Conservation (phyloP, 176 grass and related monocot genomes). For the Pontederia crassipes region DNA sequence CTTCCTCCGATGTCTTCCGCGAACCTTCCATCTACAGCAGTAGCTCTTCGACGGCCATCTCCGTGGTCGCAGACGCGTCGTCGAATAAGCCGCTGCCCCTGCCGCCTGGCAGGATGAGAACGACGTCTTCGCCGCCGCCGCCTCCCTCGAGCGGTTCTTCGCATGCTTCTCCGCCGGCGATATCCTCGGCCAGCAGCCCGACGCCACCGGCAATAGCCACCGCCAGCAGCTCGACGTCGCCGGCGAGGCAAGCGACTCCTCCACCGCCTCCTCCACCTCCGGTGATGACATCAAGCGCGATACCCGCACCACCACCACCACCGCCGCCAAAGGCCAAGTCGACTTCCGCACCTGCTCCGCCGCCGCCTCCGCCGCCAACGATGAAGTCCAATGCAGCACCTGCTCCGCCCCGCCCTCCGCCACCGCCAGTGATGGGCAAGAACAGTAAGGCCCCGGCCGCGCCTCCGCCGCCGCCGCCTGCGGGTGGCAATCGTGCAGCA, state of each 20-base stretch:
- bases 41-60: slow-evolving; percentile 10
- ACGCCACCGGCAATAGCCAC: neutral
- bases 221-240: neutral
- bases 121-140: neutral
- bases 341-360: neutral
- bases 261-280: neutral
- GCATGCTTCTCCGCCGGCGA: too few species aligned
- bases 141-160: neutral
- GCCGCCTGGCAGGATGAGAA: neutral
- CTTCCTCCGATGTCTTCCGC: slow-evolving; percentile 13
- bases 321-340: neutral
- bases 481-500: neutral
- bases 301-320: neutral
- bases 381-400: neutral
- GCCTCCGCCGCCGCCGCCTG: slow-evolving; percentile 22
- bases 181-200: too few species aligned
- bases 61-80: neutral
- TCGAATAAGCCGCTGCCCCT: neutral
- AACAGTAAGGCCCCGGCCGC: slow-evolving; percentile 6
- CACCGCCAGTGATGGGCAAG: neutral
- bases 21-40: neutral
- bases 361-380: slow-evolving; percentile 8
- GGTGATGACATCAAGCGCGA: neutral
- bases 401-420: slow-evolving; percentile 16
- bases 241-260: slow-evolving; percentile 1